These are phyloP conservation scores for Mucor circinelloides DNA, from an alignment of 371 early-diverging fungal genomes.

Conservation along the genomic window DNA sequence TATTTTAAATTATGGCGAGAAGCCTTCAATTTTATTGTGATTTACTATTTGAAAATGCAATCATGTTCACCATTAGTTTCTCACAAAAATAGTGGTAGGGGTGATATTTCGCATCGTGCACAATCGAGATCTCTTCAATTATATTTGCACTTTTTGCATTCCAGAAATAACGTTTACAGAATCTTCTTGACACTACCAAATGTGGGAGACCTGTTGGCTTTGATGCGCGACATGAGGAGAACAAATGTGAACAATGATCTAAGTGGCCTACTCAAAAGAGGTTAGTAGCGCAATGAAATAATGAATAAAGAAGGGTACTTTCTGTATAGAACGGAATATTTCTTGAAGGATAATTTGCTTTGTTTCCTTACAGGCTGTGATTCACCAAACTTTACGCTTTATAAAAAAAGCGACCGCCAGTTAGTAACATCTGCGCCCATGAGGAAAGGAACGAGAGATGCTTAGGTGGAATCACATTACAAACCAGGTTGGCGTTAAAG, in stretches of 20 bases:
- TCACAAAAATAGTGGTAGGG: background rate
- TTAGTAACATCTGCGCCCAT: constrained; percentile 15
- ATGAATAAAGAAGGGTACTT: background rate
- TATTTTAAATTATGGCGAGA: background rate
- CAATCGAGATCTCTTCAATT: background rate
- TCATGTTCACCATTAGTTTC: background rate
- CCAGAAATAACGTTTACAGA: background rate
- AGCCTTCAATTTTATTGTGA: background rate
- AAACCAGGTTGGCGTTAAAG: constrained; percentile 15
- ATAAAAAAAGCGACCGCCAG: constrained; percentile 14
- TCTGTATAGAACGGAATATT: background rate
- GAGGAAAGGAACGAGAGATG: constrained; percentile 8
- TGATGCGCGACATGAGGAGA: background rate
- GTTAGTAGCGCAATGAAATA: background rate
- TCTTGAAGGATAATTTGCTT: background rate
- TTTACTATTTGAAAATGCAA: background rate
- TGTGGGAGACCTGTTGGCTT: background rate
- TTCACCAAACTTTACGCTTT: constrained; percentile 9
- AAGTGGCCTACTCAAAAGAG: background rate
- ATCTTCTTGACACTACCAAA: background rate
- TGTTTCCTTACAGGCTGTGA: constrained; percentile 12
- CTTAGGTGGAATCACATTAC: constrained; percentile 11
- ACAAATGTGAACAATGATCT: background rate
- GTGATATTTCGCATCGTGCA: background rate
- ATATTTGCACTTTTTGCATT: background rate